Percentiles rank a stretch among this genome's conserved stretches.
phyloP scores from a whole-genome alignment of 148 eudicot genomes.

The Rhododendron ovatum region DNA sequence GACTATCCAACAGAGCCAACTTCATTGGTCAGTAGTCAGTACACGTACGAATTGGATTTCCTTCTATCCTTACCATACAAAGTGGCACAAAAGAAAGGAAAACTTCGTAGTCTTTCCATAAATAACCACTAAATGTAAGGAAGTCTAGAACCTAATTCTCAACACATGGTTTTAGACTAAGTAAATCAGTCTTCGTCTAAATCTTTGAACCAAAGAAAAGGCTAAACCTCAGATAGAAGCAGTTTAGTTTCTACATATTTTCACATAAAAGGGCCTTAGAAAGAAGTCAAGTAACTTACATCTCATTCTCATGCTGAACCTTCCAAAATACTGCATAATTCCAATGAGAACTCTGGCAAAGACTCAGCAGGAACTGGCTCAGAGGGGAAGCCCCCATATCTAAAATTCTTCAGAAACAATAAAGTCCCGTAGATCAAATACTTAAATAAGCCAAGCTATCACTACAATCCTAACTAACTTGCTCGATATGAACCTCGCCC shows the following conservation, averaged over 20 bases:
- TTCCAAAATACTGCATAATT: slow-evolving; percentile 84
- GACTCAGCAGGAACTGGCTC: slow-evolving; percentile 36
- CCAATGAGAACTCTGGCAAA: slow-evolving; percentile 60
- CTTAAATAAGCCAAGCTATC: slow-evolving; percentile 13
- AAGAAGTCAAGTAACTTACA: slow-evolving; percentile 42
- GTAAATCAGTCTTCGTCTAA: background rate
- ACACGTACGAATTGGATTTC: background rate
- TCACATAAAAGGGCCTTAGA: background rate
- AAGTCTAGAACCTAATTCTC: background rate
- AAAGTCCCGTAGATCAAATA: slow-evolving; percentile 15
- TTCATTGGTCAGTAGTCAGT: background rate
- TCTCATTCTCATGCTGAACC: slow-evolving; percentile 39
- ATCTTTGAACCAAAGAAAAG: background rate
- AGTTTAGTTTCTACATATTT: background rate
- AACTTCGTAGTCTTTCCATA: background rate
- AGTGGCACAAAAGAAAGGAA: background rate
- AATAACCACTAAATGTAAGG: background rate
- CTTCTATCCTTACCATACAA: background rate
- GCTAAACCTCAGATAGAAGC: background rate
- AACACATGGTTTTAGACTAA: background rate
- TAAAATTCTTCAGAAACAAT: slow-evolving; percentile 16
- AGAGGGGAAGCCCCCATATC: slow-evolving; percentile 35
- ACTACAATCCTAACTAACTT: slow-evolving; percentile 32
- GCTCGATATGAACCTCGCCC: slow-evolving; percentile 53
- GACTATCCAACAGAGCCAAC: background rate